These are phyloP conservation scores for Mycena leptocephala DNA, from an alignment of 768 basidiomycete species.

Conservation along the genomic window DNA sequence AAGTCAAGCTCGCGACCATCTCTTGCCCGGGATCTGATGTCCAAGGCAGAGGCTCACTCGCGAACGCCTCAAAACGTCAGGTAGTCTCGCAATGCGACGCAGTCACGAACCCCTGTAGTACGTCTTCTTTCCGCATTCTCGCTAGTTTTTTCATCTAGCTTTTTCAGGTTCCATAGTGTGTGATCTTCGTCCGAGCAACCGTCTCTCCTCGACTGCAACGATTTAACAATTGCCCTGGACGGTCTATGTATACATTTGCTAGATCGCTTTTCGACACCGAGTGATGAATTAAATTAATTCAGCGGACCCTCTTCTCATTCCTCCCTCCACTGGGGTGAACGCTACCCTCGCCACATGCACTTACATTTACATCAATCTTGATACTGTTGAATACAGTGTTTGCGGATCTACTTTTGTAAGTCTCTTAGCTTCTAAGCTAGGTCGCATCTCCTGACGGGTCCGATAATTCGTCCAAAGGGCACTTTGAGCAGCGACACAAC, in stretches of 20 bases:
- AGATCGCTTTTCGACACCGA: slow-evolving; percentile 8
- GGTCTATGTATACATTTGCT: not conserved
- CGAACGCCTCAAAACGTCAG: no score
- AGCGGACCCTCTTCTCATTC: slow-evolving; percentile 4
- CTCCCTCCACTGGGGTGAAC: not conserved
- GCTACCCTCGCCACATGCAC: slow-evolving; percentile 5
- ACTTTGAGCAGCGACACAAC: slow-evolving; percentile 8
- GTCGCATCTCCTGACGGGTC: not conserved
- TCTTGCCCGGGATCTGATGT: slow-evolving; percentile 8
- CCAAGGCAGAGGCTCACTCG: not conserved
- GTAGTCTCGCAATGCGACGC: no score
- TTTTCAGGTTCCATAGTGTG: slow-evolving; percentile 1
- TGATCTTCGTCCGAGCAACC: not conserved
- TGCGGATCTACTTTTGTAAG: not conserved
- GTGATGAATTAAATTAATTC: slow-evolving; percentile 8
- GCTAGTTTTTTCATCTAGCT: slow-evolving; percentile 11
- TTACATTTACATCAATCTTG: slow-evolving; percentile 5
- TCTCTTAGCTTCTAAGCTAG: not conserved
- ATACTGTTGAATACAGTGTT: slow-evolving; percentile 11
- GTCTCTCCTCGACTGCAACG: slow-evolving; percentile 4
- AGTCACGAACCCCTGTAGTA: slow-evolving; percentile 1
- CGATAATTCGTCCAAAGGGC: slow-evolving; percentile 1
- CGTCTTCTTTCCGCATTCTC: slow-evolving; percentile 5
- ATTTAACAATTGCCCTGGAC: slow-evolving; percentile 12
- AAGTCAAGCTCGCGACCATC: slow-evolving; percentile 9